Evolutionary conservation across 2,329 filamentous ascomycete species (phyloP), one percentile per base, ranked within the genome.

Genomic region (Venturia pyrina): DNA sequence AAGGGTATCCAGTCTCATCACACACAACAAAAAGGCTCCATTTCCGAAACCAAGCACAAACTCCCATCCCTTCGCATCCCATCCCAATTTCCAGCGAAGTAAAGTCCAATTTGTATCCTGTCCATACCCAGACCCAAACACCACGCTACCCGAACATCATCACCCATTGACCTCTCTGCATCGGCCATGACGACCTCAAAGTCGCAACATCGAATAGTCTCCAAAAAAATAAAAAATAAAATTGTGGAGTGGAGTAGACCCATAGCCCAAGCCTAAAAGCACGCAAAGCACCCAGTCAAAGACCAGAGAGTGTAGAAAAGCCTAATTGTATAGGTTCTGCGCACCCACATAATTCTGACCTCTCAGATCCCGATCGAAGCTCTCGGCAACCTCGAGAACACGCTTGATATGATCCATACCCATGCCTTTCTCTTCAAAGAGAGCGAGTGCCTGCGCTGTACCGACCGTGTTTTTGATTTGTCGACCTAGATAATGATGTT

Each of bases 381-480:
- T 89, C 75, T 90, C 87, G 32, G 89, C 88, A 1, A 96, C 90
- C 56, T 92, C 89, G n/a, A 96, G 82, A 15, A 96, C 90, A 68
- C 90, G 85, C 70, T 84, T 85, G 73, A 96, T 89, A 72, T 96
- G 91, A 62, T 82, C 82, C 88, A 96, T 92, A 65, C 85, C 84
- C 41, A 96, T 82, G 3, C 84, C 79, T 67, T 87, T 84, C 34
- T 84, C 81, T 74, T 92, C 89, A 69, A 90, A 89, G 57, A 93
- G 83, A 1, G 92, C 91, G 19, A 96, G 81, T 0, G 89, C 89
- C 75, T 96, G 91, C 1, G 90, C 90, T 0, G 90, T 93, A 66
- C 89, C 85, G 62, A 96, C 87, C 13, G 89, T 88, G 74, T 96
- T 96, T 80, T 96, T 96, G 81, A 96, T 96, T 84, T 93, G 62